Evolutionary conservation across 371 early-diverging fungal species (phyloP), one percentile per base, ranked within the genome.

Genomic region (Basidiobolus heterosporus): DNA sequence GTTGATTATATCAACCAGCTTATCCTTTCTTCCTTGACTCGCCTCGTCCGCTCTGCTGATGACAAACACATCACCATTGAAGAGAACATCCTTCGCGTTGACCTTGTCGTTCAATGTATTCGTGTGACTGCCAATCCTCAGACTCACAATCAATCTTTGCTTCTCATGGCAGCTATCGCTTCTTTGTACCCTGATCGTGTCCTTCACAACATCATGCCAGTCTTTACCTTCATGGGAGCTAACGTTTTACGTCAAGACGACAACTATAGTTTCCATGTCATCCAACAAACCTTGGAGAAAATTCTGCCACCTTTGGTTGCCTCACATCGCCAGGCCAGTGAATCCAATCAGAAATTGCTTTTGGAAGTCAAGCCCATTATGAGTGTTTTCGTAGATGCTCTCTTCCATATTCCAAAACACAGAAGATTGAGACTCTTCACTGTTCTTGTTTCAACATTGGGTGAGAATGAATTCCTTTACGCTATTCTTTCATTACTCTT

Each of bases 221-320:
- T 94, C 22, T 94, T 96, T 57, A 96, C 93, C 6, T 94, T 94
- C 57, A 91, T 96, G 95, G 93, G 94, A n/a, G 87, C 88, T 42
- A 91, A 85, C 54, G 82, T 90, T 0, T 54, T 93, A 48, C 80
- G 87, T 13, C 89, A 90, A 61, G 95, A 96, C 62, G 95, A 96
- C 60, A 80, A 81, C 54, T 94, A 90, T 73, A 85, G 82, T 51
- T 90, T 91, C 82, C 82, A 85, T 49, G 91, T 94, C 7, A 91
- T 96, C 54, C 82, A 85, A 48, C 83, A 85, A 57, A 84, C 88
- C 1, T 59, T 95, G 40, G 80, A 81, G 50, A 83, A 82, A 54
- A 79, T 95, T 36, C 65, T 95, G 18, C 93, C 93, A 17, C 74
- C 88, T 3, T 66, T 93, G 50, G 72, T 90, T 8, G 68, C 77